Base-by-base conservation (phyloP, 345 rosid genomes). In the Gynandropsis gynandra region DNA sequence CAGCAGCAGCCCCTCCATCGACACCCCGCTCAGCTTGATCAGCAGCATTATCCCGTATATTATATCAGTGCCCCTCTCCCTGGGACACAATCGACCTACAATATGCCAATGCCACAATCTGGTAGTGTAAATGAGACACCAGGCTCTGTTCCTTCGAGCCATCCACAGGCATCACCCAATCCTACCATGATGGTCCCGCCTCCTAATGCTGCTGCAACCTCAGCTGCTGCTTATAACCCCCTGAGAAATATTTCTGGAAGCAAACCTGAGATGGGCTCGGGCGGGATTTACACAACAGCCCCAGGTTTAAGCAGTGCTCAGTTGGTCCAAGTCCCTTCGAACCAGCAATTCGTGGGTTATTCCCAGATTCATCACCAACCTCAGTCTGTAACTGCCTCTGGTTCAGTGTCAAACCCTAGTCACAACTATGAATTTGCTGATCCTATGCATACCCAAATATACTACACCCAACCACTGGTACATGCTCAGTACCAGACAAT, bases 401-500 rank as follows among this genome's bases (percentile, higher is more conserved):
- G 71, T 47, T 66, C 93, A 0, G 66, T 85, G 0, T 74, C 73
- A 34, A 61, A 68, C 49, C 69, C 80, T 7, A 71, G 66, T 70
- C 82, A 82, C 35, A 77, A 71, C 19, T 87, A 79, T 62, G 98
- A 85, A 56, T 80, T 55, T 54, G 42, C 76, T 0, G 87, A 82
- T 65, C 83, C 81, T 68, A 64, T 78, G 53, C 83, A 75, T 67
- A 70, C 76, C 29, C 97, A 73, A 72, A 67, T 87, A 37, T 87
- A 80, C 71, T 92, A 82, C 48, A 70, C 93, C 14, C 98, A 80
- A 67, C 85, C 81, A 61, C 16, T 79, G 63, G 84, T 80, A 9
- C 76, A 82, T 52, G 72, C 89, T 42, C 97, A 85, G 70, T 87
- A 87, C 68, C 98, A 92, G 60, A 92, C 98, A 52, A 80, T 84